phyloP scores from a whole-genome alignment of 306 rosid species.

The Quillaja saponaria region DNA sequence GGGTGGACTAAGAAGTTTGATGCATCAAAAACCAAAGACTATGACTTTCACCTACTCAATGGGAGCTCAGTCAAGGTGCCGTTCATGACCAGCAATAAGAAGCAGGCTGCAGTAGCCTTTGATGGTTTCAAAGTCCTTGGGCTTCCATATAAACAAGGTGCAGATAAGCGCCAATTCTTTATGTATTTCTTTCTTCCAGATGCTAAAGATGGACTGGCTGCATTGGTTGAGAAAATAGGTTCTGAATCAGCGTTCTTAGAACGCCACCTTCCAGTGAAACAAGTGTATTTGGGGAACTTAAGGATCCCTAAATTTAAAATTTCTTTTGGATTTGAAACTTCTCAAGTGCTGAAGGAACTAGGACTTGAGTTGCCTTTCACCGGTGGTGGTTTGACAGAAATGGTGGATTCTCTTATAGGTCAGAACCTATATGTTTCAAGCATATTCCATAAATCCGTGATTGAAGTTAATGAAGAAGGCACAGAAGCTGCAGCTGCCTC shows the following conservation, averaged over 20 bases:
- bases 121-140: slow-evolving; percentile 69
- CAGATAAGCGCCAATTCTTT: slow-evolving; percentile 59
- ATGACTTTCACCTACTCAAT: slow-evolving; percentile 59
- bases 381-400: slow-evolving; percentile 59
- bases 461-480: slow-evolving; percentile 88
- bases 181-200: slow-evolving; percentile 80
- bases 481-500: slow-evolving; percentile 80
- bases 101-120: slow-evolving; percentile 46
- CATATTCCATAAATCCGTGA: slow-evolving; percentile 63
- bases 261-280: slow-evolving; percentile 42
- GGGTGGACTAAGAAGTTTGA: slow-evolving; percentile 65
- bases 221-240: slow-evolving; percentile 59
- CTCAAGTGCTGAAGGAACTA: slow-evolving; percentile 47
- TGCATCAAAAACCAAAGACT: slow-evolving; percentile 51
- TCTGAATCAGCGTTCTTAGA: slow-evolving; percentile 58
- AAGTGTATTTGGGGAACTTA: slow-evolving; percentile 59
- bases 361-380: slow-evolving; percentile 70
- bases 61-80: slow-evolving; percentile 64
- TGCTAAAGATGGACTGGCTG: slow-evolving; percentile 58
- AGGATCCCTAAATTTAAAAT: slow-evolving; percentile 74
- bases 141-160: slow-evolving; percentile 64
- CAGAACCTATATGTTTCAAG: slow-evolving; percentile 48
- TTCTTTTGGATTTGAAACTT: slow-evolving; percentile 64
- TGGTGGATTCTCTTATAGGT: slow-evolving; percentile 58
- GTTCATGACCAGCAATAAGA: slow-evolving; percentile 64